Conservation (phyloP, 805 yeast species). For the Metschnikowia sp. region DNA sequence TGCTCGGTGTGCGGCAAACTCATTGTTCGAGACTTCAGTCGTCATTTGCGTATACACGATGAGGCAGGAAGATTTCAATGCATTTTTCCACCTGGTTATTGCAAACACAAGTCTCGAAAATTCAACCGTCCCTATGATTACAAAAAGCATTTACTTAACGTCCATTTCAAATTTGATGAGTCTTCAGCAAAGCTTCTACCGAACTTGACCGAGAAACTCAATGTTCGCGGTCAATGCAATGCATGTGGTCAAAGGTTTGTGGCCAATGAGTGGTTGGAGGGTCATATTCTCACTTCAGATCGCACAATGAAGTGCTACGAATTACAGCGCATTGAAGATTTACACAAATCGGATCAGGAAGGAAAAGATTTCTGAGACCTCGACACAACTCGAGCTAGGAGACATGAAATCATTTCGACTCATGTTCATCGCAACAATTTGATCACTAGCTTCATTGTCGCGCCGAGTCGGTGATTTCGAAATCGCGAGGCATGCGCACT, state of each 20-base stretch:
- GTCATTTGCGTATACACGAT: conserved; percentile 44
- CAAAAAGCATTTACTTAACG: conserved; percentile 42
- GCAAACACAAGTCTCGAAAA: conserved; percentile 41
- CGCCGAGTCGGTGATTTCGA: no score
- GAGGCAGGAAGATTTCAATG: conserved; percentile 43
- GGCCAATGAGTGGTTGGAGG: conserved; percentile 55
- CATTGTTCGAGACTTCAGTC: conserved; percentile 38
- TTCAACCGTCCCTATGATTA: conserved; percentile 46
- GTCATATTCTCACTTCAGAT: conserved; percentile 43
- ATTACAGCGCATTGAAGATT: conserved; percentile 8
- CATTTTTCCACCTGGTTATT: conserved; percentile 36
- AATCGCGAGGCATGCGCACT: neutral
- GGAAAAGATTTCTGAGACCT: neutral
- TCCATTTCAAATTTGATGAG: conserved; percentile 41
- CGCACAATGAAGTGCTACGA: conserved; percentile 4
- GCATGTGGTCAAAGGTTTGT: conserved; percentile 48
- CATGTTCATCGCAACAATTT: no score
- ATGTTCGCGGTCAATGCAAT: conserved; percentile 34
- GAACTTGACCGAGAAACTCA: conserved; percentile 40
- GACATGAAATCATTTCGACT: no score
- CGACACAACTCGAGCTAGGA: no score
- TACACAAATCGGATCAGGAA: conserved; percentile 2
- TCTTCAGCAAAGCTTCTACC: conserved; percentile 38
- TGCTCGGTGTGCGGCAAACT: conserved; percentile 40
- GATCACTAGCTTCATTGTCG: no score